Evolutionary conservation across 345 rosid species (phyloP).

Genomic region (Luvunga scandens): DNA sequence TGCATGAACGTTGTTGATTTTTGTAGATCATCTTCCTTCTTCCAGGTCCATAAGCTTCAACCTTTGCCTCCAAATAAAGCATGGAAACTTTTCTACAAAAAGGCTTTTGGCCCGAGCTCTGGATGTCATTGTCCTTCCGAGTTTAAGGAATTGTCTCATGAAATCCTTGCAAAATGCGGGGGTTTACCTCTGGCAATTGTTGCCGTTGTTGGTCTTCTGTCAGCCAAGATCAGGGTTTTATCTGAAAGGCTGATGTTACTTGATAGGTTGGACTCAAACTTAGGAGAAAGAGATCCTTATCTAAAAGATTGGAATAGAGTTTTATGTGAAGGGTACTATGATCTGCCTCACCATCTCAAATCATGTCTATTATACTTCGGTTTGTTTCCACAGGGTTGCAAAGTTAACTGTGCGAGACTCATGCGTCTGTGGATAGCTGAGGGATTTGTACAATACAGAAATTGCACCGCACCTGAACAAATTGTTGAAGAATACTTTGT

Average conservation of each 20-base stretch:
- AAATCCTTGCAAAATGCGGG: constrained; percentile 14
- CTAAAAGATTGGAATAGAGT: constrained; percentile 1
- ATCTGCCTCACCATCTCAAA: constrained; percentile 21
- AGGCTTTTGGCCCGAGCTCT: neutral
- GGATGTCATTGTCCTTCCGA: constrained; percentile 1
- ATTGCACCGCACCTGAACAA: constrained; percentile 4
- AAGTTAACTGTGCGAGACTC: neutral
- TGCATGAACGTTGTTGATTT: neutral
- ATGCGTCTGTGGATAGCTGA: constrained; percentile 23
- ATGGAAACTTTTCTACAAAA: constrained; percentile 11
- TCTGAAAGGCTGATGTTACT: too few relatives aligned
- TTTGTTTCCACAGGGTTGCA: constrained; percentile 20
- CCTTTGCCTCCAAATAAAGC: neutral
- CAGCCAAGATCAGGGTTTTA: too few relatives aligned
- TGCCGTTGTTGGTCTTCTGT: too few relatives aligned
- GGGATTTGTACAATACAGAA: constrained; percentile 13
- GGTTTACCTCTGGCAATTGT: constrained; percentile 27
- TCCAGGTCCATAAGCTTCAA: constrained; percentile 8
- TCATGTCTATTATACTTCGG: constrained; percentile 20
- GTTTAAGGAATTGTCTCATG: neutral
- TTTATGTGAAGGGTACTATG: constrained; percentile 12
- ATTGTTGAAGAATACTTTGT: constrained; percentile 2
- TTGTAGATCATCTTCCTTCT: too few relatives aligned
- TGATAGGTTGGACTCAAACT: neutral
- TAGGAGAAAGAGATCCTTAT: neutral